Evolutionary conservation across 108 stramenopile species (phyloP), one percentile per base, ranked within the genome.

Genomic region (Epithemia pelagica): DNA sequence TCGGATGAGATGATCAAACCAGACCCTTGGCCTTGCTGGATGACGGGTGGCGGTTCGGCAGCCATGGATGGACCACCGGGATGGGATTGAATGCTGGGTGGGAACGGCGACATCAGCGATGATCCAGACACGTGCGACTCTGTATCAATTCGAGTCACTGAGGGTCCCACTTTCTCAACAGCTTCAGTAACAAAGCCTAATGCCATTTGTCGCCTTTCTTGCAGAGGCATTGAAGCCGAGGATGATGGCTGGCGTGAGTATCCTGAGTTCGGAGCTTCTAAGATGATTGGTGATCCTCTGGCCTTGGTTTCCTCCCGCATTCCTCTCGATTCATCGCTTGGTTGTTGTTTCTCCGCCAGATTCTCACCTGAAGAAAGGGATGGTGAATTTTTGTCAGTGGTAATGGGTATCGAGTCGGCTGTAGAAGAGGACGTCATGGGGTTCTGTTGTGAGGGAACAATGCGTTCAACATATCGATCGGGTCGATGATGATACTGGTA

Each of bases 141-240:
- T 1, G 90, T 95, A 70, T 96, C 95, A 25, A 96, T 75, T 19
- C 95, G 84, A 2, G 94, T 80, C 1, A 92, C 90, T 5, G 92
- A 72, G 23, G 91, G 95, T 28, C 92, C 92, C 7, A 90, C 81
- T 32, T 80, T 68, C 28, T 79, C 66, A 0, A 94, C 92, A 15
- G 91, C 95, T 24, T 82, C 74, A 21, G 82, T 73, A 1, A 96
- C 87, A 73, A 86, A 82, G 1, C 66, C 54, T 63, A 85, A 30
- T 0, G 74, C 70, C 31, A 60, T 59, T 21, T 53, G 54, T 27
- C 74, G 82, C 1, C 66, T 28, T 15, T 57, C 68, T 0, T 72
- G 65, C 28, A 70, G 29, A 8, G 65, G 37, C 37, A 46, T 5
- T 15, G 37, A 15, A 46, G 37, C 10, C 10, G 37, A 15, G 5